Evolutionary conservation across 768 basidiomycete genomes (phyloP), one percentile per base, ranked within the genome.

Genomic region (Pleurotus eryngii): DNA sequence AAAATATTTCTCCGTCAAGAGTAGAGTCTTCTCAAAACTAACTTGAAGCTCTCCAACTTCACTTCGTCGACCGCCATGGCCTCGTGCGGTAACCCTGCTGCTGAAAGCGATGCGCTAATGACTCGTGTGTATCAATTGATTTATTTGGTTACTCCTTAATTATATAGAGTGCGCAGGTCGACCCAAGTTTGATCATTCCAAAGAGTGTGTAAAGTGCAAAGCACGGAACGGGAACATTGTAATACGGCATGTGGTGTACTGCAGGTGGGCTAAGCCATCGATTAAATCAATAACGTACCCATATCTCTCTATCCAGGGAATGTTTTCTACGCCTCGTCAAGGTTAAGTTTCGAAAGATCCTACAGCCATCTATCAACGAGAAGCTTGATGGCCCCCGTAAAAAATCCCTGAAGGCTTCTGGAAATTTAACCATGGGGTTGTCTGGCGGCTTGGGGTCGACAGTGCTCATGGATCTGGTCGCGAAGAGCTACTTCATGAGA

Each of bases 401-500:
- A 37, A 84, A 81, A 51, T 75, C 76, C 9, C 73, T 89, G 3
- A 85, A 83, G 62, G 88, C 90, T 1, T 72, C 80, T 7, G 90
- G 89, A 49, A 84, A 86, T 57, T 72, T 93, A 4, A 70, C 86
- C 7, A 67, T 93, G 15, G 90, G 79, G 1, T 82, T 86, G 58
- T 92, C 90, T n/a, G 91, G 92, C 6, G 90, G 91, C 2, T 75
- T 90, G 1, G 86, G 88, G 3, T 90, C 91, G 0, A 83, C 86
- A 0, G 77, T 90, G 1, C 74, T 92, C 9, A 74, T 92, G 14
- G 86, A 92, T 66, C 72, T 92, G 18, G 75, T 91, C 1, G 74
- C 82, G 24, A 76, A 76, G 62, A 79, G 76, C 17, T 90, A 89
- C 66, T 81, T 87, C 55, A 63, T 74, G 11, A 47, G 65, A 64